A percentile compares a stretch with the other conserved stretches of the same genome.
phyloP scores from a whole-genome alignment of 1,284 basidiomycete species.

The Farysia itapuensis region DNA sequence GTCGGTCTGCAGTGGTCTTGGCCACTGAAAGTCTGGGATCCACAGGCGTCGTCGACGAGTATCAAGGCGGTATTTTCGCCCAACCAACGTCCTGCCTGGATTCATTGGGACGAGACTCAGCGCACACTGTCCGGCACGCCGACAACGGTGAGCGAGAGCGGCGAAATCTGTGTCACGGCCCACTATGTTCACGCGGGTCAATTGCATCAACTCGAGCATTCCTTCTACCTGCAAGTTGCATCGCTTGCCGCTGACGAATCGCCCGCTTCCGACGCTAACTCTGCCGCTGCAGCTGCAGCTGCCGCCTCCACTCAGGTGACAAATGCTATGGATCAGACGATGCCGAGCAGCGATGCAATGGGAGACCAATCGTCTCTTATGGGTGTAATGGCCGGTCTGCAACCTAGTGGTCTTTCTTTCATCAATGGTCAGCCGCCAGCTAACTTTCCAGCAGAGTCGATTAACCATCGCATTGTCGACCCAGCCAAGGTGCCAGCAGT shows the following conservation, averaged over 20 bases:
- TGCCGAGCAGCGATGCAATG: not conserved
- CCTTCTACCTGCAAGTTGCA: slow-evolving; percentile 49
- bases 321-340: not conserved
- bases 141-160: slow-evolving; percentile 29
- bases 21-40: slow-evolving; percentile 95
- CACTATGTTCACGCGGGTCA: slow-evolving; percentile 51
- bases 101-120: slow-evolving; percentile 75
- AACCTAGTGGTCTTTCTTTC: slow-evolving; percentile 20
- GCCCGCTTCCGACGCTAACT: slow-evolving; percentile 15
- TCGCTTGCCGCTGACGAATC: slow-evolving; percentile 23
- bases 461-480: slow-evolving; percentile 49
- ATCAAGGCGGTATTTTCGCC: slow-evolving; percentile 78
- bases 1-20: slow-evolving; percentile 79
- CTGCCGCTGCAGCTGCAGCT: not conserved
- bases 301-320: not conserved
- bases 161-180: slow-evolving; percentile 47
- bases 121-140: slow-evolving; percentile 50
- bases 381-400: slow-evolving; percentile 4
- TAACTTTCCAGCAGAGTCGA: slow-evolving; percentile 36
- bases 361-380: no score
- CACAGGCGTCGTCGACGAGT: slow-evolving; percentile 66
- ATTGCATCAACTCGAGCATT: slow-evolving; percentile 50
- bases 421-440: slow-evolving; percentile 34
- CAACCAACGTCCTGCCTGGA: slow-evolving; percentile 79
- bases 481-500: slow-evolving; percentile 47